Conservation (phyloP, 148 eudicot species). For the Talinum fruticosum region DNA sequence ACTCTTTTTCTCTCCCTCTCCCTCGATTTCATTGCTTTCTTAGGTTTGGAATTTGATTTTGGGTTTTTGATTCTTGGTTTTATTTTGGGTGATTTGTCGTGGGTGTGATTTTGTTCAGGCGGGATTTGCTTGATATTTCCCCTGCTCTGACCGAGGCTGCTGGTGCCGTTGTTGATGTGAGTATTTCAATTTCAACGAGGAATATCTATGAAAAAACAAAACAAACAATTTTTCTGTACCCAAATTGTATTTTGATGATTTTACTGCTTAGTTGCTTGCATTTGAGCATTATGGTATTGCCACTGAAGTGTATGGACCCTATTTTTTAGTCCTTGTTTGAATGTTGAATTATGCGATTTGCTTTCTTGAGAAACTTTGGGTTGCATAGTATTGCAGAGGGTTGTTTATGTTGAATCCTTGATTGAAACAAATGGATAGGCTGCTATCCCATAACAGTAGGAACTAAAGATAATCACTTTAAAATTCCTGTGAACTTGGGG, state of each 20-base stretch:
- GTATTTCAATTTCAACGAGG: conserved; percentile 7
- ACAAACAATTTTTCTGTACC: too few relatives aligned
- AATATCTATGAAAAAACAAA: too few relatives aligned
- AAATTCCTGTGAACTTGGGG: neutral
- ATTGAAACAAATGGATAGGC: neutral
- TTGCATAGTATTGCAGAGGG: neutral
- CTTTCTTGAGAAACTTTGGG: neutral
- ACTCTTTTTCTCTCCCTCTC: neutral
- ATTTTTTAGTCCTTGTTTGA: neutral
- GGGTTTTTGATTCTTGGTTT: neutral
- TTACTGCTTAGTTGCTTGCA: too few relatives aligned
- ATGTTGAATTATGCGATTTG: neutral
- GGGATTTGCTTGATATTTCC: conserved; percentile 89
- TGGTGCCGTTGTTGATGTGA: conserved; percentile 95
- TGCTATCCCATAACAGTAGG: neutral
- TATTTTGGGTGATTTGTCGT: neutral
- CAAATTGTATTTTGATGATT: too few relatives aligned
- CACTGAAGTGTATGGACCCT: neutral
- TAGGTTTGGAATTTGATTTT: neutral
- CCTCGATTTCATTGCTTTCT: neutral
- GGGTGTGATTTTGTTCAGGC: conserved; percentile 33
- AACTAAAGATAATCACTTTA: neutral
- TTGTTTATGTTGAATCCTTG: neutral
- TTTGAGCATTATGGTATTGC: neutral
- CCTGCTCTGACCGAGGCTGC: conserved; percentile 89